Evolutionary conservation across 306 rosid genomes (phyloP).

Genomic region (Dryas octopetala): DNA sequence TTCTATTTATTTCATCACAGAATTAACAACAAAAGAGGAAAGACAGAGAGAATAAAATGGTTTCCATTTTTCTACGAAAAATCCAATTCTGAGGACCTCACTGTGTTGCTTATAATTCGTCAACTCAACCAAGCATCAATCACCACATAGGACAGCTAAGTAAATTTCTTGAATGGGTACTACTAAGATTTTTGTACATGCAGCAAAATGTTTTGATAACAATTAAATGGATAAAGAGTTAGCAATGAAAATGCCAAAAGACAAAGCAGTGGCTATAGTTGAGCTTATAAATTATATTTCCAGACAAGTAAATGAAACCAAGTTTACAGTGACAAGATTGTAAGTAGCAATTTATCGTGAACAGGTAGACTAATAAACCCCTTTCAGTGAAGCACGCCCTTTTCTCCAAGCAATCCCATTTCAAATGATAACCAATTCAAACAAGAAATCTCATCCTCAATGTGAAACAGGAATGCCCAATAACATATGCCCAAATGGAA

Average conservation of each 20-base stretch:
- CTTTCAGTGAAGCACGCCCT: background rate
- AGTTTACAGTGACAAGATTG: background rate
- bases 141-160: background rate
- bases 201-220: background rate
- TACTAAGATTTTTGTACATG: background rate
- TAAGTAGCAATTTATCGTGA: background rate
- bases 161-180: background rate
- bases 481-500: no score
- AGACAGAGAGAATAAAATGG: no score
- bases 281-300: background rate
- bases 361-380: background rate
- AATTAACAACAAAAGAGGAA: background rate
- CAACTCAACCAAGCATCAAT: background rate
- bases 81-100: background rate
- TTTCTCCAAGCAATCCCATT: background rate
- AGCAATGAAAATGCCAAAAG: background rate
- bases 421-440: background rate
- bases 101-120: slow-evolving; percentile 2
- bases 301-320: background rate
- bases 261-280: background rate
- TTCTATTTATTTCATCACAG: background rate
- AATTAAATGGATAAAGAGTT: background rate
- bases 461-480: background rate
- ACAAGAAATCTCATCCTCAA: background rate
- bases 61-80: no score